Percentiles rank a stretch among this genome's conserved stretches.
phyloP scores from a whole-genome alignment of 305 asterid genomes.

The Fraxinus paxiana region DNA sequence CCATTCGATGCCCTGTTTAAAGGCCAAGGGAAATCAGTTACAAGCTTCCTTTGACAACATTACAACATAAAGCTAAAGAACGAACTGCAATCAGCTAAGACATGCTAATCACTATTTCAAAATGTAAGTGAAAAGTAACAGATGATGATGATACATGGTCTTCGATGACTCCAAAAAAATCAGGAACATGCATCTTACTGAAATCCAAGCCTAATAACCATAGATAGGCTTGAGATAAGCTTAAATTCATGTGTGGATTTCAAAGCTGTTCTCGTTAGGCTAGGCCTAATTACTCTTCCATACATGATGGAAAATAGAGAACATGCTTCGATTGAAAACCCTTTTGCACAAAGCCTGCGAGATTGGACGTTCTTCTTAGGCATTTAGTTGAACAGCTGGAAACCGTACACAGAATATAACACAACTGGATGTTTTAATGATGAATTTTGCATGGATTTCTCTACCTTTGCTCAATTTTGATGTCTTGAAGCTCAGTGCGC shows the following conservation, averaged over 20 bases:
- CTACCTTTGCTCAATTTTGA: neutral
- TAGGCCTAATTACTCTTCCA: slow-evolving; percentile 17
- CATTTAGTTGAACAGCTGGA: slow-evolving; percentile 24
- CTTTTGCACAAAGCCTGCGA: slow-evolving; percentile 31
- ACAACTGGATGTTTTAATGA: neutral
- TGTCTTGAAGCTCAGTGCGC: slow-evolving; percentile 4
- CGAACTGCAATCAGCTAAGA: neutral
- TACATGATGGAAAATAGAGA: slow-evolving; percentile 25
- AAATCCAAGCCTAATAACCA: slow-evolving; percentile 26
- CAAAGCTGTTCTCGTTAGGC: slow-evolving; percentile 25
- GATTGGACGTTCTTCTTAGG: slow-evolving; percentile 19
- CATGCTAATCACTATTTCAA: neutral
- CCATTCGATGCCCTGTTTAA: neutral
- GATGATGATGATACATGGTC: neutral
- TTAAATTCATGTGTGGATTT: slow-evolving; percentile 25
- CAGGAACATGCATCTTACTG: slow-evolving; percentile 13
- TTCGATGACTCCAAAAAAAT: neutral
- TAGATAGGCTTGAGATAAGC: slow-evolving; percentile 8
- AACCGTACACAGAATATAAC: neutral
- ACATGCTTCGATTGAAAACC: slow-evolving; percentile 21
- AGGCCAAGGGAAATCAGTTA: neutral
- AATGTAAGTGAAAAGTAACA: neutral
- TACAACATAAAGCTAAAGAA: neutral
- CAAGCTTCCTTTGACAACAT: neutral
- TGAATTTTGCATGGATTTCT: slow-evolving; percentile 1